These are phyloP conservation scores for Sporothrix schenckii DNA, from an alignment of 2,329 filamentous ascomycete species.

Conservation along the genomic window DNA sequence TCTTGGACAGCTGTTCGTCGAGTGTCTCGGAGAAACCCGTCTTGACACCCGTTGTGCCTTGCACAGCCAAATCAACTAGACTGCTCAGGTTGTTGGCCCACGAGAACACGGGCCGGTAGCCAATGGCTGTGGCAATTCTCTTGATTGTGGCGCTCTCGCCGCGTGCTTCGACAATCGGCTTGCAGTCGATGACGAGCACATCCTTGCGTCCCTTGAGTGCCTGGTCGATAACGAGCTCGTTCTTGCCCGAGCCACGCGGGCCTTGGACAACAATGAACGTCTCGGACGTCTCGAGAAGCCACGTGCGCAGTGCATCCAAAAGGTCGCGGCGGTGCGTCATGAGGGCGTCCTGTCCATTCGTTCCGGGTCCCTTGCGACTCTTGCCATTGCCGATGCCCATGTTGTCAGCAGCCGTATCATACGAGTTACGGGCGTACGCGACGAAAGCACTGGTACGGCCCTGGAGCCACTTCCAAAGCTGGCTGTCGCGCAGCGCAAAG, in stretches of 20 bases:
- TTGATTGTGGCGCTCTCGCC: constrained; percentile 86
- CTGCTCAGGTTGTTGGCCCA: constrained; percentile 96
- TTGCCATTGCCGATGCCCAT: constrained; percentile 60
- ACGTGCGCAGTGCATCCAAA: constrained; percentile 79
- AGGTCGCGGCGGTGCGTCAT: constrained; percentile 85
- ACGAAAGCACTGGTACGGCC: constrained; percentile 69
- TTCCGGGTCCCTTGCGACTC: constrained; percentile 36
- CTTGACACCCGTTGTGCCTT: constrained; percentile 92
- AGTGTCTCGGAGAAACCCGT: constrained; percentile 92
- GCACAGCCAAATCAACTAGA: constrained; percentile 86
- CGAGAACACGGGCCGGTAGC: constrained; percentile 90
- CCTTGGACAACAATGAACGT: constrained; percentile 95
- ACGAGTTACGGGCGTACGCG: constrained; percentile 48
- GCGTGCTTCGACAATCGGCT: constrained; percentile 85
- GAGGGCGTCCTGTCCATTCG: constrained; percentile 68
- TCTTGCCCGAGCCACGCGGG: constrained; percentile 87
- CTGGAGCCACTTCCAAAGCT: constrained; percentile 78
- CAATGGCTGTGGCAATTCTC: constrained; percentile 78
- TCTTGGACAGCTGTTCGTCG: constrained; percentile 86
- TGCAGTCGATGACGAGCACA: constrained; percentile 87
- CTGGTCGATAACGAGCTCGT: constrained; percentile 83
- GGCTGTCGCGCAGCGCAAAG: constrained; percentile 73
- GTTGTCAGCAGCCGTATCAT: constrained; percentile 61
- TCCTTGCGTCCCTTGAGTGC: constrained; percentile 75
- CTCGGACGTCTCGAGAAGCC: constrained; percentile 84